phyloP scores from a whole-genome alignment of 768 basidiomycete genomes.

The Lactifluus echinatus region DNA sequence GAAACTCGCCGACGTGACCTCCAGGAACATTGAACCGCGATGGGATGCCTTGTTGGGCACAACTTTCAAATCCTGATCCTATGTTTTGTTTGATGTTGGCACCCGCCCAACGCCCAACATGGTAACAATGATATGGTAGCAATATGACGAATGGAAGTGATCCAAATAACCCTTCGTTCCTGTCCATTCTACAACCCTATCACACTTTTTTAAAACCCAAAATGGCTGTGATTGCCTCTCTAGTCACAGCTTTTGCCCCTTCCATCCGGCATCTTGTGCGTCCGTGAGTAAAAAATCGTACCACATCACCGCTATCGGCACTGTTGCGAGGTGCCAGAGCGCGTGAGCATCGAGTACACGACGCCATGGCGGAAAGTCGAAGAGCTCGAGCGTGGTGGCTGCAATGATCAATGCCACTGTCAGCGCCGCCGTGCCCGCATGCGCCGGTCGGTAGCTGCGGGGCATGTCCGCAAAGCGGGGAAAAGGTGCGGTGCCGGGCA shows the following conservation, averaged over 20 bases:
- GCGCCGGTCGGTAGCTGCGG: constrained; percentile 49
- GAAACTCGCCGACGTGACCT: neutral
- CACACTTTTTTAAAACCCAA: neutral
- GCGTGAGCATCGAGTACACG: constrained; percentile 83
- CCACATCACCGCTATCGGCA: constrained; percentile 70
- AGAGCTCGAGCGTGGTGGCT: constrained; percentile 74
- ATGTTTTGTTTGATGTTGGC: neutral
- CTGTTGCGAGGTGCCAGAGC: constrained; percentile 87
- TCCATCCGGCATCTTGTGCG: constrained; percentile 62
- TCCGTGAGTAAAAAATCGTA: constrained; percentile 79
- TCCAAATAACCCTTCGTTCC: neutral
- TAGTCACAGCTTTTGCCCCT: constrained; percentile 29
- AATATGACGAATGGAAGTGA: neutral
- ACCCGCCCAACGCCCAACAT: neutral
- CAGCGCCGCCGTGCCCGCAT: constrained; percentile 43
- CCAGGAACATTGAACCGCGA: neutral
- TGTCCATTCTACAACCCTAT: neutral
- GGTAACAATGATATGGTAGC: no score
- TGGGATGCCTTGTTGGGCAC: neutral
- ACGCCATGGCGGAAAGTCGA: constrained; percentile 82
- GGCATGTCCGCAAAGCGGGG: constrained; percentile 46
- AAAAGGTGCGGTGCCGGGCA: constrained; percentile 40
- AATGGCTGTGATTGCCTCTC: neutral
- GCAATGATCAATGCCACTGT: constrained; percentile 64
- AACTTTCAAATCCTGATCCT: neutral